phyloP scores from a whole-genome alignment of 257 asterid genomes.

The Solanum raphanifolium region DNA sequence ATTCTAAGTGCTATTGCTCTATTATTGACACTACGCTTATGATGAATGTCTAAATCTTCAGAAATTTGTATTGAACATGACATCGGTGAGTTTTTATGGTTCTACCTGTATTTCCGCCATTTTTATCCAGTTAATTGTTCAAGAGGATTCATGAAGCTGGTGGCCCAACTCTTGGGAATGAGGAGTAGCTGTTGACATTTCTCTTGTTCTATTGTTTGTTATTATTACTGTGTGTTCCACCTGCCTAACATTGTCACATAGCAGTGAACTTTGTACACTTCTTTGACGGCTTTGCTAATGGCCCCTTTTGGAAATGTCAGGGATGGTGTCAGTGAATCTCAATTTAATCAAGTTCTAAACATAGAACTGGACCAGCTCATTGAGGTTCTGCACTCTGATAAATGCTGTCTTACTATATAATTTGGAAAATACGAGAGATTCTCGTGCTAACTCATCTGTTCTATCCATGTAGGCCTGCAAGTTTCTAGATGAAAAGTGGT shows the following conservation, averaged over 20 bases:
- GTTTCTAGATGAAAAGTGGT: constrained; percentile 70
- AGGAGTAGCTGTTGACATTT: not conserved
- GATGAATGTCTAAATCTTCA: not conserved
- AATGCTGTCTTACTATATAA: not conserved
- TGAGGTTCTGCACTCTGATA: constrained; percentile 36
- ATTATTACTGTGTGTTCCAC: not conserved
- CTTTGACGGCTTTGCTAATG: not conserved
- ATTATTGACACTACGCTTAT: not conserved
- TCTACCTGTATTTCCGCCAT: not conserved
- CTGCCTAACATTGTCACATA: not conserved
- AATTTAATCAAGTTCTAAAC: constrained; percentile 76
- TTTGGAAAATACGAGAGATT: not conserved
- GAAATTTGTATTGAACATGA: not conserved
- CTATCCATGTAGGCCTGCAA: constrained; percentile 65
- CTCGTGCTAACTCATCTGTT: not conserved
- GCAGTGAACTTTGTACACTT: not conserved
- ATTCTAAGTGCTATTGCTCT: not conserved
- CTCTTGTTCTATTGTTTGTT: not conserved
- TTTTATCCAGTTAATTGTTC: not conserved
- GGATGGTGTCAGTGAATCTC: constrained; percentile 89
- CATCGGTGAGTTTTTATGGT: not conserved
- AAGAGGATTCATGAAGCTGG: not conserved
- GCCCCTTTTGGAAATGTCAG: constrained; percentile 17
- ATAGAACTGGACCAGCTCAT: constrained; percentile 70
- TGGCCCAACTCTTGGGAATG: not conserved